phyloP scores from a whole-genome alignment of 1,284 basidiomycete species.

The Phellopilus nigrolimitatus region DNA sequence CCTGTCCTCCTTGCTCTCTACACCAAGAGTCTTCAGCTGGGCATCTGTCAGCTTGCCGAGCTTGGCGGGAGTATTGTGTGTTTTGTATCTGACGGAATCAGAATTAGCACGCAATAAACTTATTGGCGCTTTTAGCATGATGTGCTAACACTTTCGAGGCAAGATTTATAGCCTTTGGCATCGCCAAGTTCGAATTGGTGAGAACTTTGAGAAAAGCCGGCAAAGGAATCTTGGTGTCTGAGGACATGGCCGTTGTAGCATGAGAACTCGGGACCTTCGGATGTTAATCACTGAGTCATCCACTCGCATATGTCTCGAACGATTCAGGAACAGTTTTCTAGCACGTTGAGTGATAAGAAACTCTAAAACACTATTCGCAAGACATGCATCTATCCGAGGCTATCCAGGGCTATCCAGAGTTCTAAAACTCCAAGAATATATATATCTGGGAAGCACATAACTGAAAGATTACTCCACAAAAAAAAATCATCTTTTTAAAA shows the following conservation, averaged over 20 bases:
- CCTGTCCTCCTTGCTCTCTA: conserved; percentile 67
- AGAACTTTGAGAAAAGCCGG: conserved; percentile 73
- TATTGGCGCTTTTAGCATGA: conserved; percentile 17
- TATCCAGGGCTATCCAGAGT: too few relatives aligned
- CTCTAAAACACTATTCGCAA: too few relatives aligned
- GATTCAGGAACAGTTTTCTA: too few relatives aligned
- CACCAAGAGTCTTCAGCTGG: conserved; percentile 51
- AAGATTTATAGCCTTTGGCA: conserved; percentile 71
- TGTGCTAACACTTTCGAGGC: conserved; percentile 66
- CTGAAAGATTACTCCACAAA: not conserved
- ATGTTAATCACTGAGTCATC: too few relatives aligned
- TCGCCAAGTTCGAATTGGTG: conserved; percentile 56
- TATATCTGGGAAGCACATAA: not conserved
- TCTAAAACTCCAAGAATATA: too few relatives aligned
- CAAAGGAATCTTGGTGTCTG: conserved; percentile 49
- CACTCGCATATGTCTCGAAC: too few relatives aligned
- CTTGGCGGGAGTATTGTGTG: conserved; percentile 57
- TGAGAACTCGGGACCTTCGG: not conserved
- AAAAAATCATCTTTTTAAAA: not conserved
- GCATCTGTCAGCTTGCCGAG: conserved; percentile 56
- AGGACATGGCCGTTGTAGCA: not conserved
- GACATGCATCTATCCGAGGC: too few relatives aligned
- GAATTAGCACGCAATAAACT: conserved; percentile 17
- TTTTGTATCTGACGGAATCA: conserved; percentile 58
- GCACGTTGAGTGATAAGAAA: too few relatives aligned